phyloP scores from a whole-genome alignment of 495 filamentous ascomycete species.

The Talaromyces nanjingensis region DNA sequence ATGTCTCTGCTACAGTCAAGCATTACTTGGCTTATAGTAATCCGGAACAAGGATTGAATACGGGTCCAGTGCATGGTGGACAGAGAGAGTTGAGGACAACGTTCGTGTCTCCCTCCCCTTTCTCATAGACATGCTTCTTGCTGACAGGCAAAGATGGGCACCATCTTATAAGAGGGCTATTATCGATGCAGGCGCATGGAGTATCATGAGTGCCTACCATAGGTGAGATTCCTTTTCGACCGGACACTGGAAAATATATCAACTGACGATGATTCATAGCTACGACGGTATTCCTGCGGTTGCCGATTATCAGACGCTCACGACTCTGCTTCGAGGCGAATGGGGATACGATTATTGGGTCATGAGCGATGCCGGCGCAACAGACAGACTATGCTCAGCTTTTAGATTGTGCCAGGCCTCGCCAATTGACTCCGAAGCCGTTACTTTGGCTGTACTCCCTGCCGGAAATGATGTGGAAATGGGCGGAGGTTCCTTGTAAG shows the following conservation, averaged over 20 bases:
- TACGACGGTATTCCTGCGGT: conserved; percentile 60
- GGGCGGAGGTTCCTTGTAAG: conserved; percentile 61
- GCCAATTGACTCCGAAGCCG: conserved; percentile 52
- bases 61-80: conserved; percentile 61
- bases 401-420: conserved; percentile 53
- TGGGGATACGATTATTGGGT: conserved; percentile 66
- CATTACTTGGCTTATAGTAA: conserved; percentile 58
- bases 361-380: conserved; percentile 54
- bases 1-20: conserved; percentile 63
- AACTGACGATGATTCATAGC: conserved; percentile 11
- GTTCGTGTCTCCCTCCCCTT: conserved; percentile 14
- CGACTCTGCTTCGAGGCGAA: conserved; percentile 58
- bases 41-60: conserved; percentile 65
- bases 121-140: neutral
- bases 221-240: conserved; percentile 28
- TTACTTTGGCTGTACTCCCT: conserved; percentile 49
- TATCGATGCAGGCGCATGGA: conserved; percentile 57
- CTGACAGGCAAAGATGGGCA: conserved; percentile 36
- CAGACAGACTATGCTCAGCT: conserved; percentile 54
- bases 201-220: conserved; percentile 63
- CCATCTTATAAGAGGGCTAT: conserved; percentile 61
- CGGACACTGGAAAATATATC: neutral
- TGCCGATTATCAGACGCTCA: conserved; percentile 53
- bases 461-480: conserved; percentile 72
- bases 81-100: conserved; percentile 61